phyloP scores from a whole-genome alignment of 345 rosid species.

The Salix purpurea region DNA sequence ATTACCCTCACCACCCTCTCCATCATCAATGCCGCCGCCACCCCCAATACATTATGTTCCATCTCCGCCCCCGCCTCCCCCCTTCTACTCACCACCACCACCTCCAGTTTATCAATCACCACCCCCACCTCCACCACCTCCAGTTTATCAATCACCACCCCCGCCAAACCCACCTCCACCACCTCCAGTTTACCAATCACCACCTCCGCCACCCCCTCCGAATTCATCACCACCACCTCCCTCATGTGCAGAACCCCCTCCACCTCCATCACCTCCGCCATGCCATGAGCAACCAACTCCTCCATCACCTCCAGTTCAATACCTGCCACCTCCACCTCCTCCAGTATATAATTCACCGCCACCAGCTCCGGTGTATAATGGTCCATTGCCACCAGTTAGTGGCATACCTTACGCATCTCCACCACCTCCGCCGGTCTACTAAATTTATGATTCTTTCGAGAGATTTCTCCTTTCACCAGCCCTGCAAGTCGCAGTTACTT shows the following conservation, averaged over 20 bases:
- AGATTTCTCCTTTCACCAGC: neutral
- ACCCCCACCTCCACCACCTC: neutral
- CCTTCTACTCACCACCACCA: constrained; percentile 27
- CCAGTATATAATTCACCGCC: constrained; percentile 5
- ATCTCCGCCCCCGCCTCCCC: constrained; percentile 4
- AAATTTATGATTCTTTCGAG: neutral
- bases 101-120: constrained; percentile 8
- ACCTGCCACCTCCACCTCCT: constrained; percentile 18
- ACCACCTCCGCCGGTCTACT: constrained; percentile 32
- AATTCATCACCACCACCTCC: constrained; percentile 7
- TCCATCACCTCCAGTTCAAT: neutral
- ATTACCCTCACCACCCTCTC: constrained; percentile 1
- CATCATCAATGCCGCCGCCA: neutral
- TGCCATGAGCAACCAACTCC: neutral
- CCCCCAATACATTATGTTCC: constrained; percentile 7
- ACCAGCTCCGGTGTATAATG: constrained; percentile 15
- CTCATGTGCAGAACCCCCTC: neutral
- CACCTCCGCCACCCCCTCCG: neutral
- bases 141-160: neutral
- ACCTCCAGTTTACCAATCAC: neutral
- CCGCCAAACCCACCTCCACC: constrained; percentile 1
- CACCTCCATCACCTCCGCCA: constrained; percentile 10
- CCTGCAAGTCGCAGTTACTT: neutral
- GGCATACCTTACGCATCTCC: constrained; percentile 39
- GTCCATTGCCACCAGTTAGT: constrained; percentile 31